Evolutionary conservation across 75 land plant species (phyloP).

Genomic region (Larix kaempferi): DNA sequence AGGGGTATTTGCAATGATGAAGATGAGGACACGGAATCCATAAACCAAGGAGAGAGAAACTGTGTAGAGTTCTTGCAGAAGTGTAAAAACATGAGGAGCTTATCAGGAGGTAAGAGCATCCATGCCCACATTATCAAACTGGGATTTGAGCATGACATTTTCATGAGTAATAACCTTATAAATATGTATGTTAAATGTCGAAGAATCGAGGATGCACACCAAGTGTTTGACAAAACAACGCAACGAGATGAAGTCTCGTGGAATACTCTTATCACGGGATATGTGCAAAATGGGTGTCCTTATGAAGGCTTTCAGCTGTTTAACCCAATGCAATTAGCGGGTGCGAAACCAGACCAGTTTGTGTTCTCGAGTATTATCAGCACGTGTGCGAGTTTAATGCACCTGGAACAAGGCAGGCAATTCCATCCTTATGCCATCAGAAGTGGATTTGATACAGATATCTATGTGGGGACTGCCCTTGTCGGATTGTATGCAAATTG

Average conservation of each 20-base stretch:
- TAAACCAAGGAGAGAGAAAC: too few relatives aligned
- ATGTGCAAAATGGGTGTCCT: conserved; percentile 33
- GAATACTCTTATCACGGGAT: conserved; percentile 50
- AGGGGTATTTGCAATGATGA: too few relatives aligned
- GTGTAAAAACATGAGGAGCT: too few relatives aligned
- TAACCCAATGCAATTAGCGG: conserved; percentile 32
- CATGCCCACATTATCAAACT: conserved; percentile 8
- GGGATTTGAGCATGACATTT: background rate
- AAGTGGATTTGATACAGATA: conserved; percentile 30
- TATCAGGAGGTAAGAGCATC: too few relatives aligned
- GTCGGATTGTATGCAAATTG: conserved; percentile 40
- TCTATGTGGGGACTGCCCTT: conserved; percentile 27
- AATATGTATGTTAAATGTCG: conserved; percentile 15
- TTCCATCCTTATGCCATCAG: conserved; percentile 28
- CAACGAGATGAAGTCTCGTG: conserved; percentile 46
- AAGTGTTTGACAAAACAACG: conserved; percentile 45
- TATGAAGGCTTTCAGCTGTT: conserved; percentile 32
- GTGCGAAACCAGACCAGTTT: conserved; percentile 34
- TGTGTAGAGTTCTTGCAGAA: too few relatives aligned
- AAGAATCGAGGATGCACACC: conserved; percentile 17
- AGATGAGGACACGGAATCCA: background rate
- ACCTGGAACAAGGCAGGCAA: conserved; percentile 27
- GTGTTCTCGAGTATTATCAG: conserved; percentile 48
- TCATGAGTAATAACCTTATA: conserved; percentile 8
- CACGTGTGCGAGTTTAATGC: conserved; percentile 14